Evolutionary conservation across 768 basidiomycete genomes (phyloP), one percentile per base, ranked within the genome.

Genomic region (Boletus subcaerulescens): DNA sequence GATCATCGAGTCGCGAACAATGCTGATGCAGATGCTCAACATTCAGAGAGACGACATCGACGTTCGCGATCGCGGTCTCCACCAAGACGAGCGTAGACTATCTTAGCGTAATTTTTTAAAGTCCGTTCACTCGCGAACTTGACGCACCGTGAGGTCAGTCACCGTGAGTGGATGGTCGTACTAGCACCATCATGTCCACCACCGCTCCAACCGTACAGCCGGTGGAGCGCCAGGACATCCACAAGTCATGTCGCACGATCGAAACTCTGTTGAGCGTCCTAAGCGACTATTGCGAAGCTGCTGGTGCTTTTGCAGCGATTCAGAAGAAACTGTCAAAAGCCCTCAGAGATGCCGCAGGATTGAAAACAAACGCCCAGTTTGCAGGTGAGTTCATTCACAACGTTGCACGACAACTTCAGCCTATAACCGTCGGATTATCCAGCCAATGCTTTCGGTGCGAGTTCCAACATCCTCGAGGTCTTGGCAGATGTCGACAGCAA

Each of bases 321-420:
- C 86, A 91, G 77, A 91, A 86, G 81, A 90, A 84, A 70, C 74
- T 92, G 1, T 79, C 81, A 5, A 91, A 83, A 62, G 84, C 86
- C 0, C 68, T 91, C 61, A 78, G 79, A 52, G 90, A 92, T 18
- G 79, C 81, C 11, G 84, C 87, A 1, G 72, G 71, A 0, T 56
- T 82, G 54, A 91, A 85, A 63, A 77, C 78, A 2, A 86, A 83
- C 1, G 71, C 74, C 14, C 80, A 84, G 55, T 81, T 84, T 60
- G 80, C 88, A 61, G 81, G 90, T 89, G 50, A 59, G 59, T 80
- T 70, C 8, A 7, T 26, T 17, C 45, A 45, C n/a, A 0, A 4
- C 29, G 3, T 32, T 24, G 6, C 40, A 36, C 2, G 24, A 36
- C n/a, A 12, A 36, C 26, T 4, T 35, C 26, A 6, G 38, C 50